Evolutionary conservation across 768 basidiomycete species (phyloP).

Genomic region (Tulasnella sp.): DNA sequence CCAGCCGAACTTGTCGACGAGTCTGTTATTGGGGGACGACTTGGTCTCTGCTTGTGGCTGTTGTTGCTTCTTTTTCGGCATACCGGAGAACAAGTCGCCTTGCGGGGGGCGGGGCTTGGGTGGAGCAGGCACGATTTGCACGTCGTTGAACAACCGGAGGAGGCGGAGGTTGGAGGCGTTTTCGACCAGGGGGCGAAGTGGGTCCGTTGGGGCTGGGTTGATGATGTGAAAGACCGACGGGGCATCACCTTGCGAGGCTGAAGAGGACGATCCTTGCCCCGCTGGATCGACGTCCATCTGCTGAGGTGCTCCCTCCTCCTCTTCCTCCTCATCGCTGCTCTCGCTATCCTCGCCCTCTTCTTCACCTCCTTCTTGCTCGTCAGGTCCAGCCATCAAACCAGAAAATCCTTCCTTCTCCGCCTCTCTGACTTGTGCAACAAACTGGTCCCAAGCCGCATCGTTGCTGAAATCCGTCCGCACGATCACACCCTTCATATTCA

Average conservation of each 20-base stretch:
- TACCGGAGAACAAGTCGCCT: constrained; percentile 33
- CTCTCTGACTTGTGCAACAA: constrained; percentile 48
- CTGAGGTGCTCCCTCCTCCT: constrained; percentile 31
- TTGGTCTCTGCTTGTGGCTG: not conserved
- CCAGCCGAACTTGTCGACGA: constrained; percentile 60
- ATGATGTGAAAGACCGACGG: constrained; percentile 48
- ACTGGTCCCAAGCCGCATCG: constrained; percentile 60
- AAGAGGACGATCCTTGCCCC: constrained; percentile 31
- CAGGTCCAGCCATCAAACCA: not conserved
- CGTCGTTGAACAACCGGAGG: constrained; percentile 67
- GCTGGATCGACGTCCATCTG: constrained; percentile 31
- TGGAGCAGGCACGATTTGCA: constrained; percentile 58
- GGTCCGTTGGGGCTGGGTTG: constrained; percentile 44
- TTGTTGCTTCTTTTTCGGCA: constrained; percentile 41
- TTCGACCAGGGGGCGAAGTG: constrained; percentile 39
- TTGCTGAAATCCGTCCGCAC: constrained; percentile 70
- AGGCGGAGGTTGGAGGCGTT: constrained; percentile 61
- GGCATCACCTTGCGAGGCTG: constrained; percentile 38
- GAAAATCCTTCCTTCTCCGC: constrained; percentile 51
- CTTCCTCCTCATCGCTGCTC: constrained; percentile 32
- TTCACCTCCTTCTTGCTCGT: constrained; percentile 14
- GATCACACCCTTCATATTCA: constrained; percentile 46
- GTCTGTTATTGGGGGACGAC: constrained; percentile 44
- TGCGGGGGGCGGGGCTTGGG: constrained; percentile 37
- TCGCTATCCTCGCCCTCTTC: constrained; percentile 30